Evolutionary conservation across 139 green algal species (phyloP), one percentile per base, ranked within the genome.

Genomic region (Chlorella sorokiniana): DNA sequence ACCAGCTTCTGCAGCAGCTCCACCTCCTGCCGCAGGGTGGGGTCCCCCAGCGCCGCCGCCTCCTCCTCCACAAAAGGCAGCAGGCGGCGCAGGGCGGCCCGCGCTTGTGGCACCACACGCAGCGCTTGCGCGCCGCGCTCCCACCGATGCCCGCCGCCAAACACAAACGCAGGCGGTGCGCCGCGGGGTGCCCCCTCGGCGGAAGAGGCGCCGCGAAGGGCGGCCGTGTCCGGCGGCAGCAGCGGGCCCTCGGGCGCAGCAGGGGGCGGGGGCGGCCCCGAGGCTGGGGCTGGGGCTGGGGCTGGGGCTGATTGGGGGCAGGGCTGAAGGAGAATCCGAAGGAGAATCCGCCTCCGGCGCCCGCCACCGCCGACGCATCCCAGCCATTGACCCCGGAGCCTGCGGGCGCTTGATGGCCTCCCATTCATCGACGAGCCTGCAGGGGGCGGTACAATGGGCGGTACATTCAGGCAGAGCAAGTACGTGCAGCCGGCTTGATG

Each of bases 391-490:
- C 14, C 11, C 65, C 37, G 7, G 65, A 2, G 37, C 29, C 33
- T 25, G 2, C 3, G 16, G 14, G 38, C 14, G 37, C 65, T 72
- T 3, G 0, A 44, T 4, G 51, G 25, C 37, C 5, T 31, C 33
- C 76, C 76, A 82, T 63, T 74, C 40, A 35, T 82, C 76, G 31
- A 52, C 62, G 44, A 82, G 76, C 76, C 76, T 82, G 63, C 63
- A 69, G 9, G 73, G 35, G 63, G 59, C 25, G 25, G 25, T 65
- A 7, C 7, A 31, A 11, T 11, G 22, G 25, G 59, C 22, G n/a
- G n/a, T n/a, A n/a, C n/a, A n/a, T n/a, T n/a, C n/a, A n/a, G n/a
- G n/a, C n/a, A n/a, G n/a, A n/a, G n/a, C n/a, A n/a, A n/a, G n/a
- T n/a, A n/a, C n/a, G n/a, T n/a, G n/a, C n/a, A n/a, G n/a, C n/a